Percentiles rank a stretch among this genome's conserved stretches.
Conservation (phyloP, 1,139 yeast genomes). For the Nakaseomyces delphensis region DNA sequence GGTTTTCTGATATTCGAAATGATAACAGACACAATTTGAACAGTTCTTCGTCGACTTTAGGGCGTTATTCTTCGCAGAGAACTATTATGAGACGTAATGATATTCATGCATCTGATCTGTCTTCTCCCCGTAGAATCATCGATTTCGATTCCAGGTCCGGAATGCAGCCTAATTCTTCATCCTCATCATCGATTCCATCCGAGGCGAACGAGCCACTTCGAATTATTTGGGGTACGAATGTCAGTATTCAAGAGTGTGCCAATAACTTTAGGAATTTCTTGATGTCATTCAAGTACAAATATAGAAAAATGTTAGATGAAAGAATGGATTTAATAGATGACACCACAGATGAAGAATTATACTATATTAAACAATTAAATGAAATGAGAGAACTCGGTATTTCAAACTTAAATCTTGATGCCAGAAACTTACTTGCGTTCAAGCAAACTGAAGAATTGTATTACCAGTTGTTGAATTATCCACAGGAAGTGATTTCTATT, state of each 20-base stretch:
- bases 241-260: slow-evolving; percentile 79
- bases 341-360: slow-evolving; percentile 62
- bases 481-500: slow-evolving; percentile 93
- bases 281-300: slow-evolving; percentile 71
- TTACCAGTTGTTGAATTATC: slow-evolving; percentile 80
- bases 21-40: slow-evolving; percentile 20
- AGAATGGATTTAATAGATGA: slow-evolving; percentile 35
- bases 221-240: slow-evolving; percentile 98
- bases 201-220: slow-evolving; percentile 63
- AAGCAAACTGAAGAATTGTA: slow-evolving; percentile 71
- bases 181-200: slow-evolving; percentile 24
- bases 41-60: slow-evolving; percentile 24
- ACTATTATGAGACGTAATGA: slow-evolving; percentile 44
- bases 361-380: slow-evolving; percentile 64
- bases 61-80: slow-evolving; percentile 29
- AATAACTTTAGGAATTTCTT: slow-evolving; percentile 73
- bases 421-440: slow-evolving; percentile 67
- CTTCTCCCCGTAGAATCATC: slow-evolving; percentile 42
- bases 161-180: slow-evolving; percentile 14
- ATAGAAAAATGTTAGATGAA: slow-evolving; percentile 56
- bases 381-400: slow-evolving; percentile 72
- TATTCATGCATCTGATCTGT: slow-evolving; percentile 46
- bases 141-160: slow-evolving; percentile 28
- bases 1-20: slow-evolving; percentile 31
- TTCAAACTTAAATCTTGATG: slow-evolving; percentile 77